These are phyloP conservation scores for Pythium diclinum DNA, from an alignment of 352 stramenopile species.

Conservation along the genomic window DNA sequence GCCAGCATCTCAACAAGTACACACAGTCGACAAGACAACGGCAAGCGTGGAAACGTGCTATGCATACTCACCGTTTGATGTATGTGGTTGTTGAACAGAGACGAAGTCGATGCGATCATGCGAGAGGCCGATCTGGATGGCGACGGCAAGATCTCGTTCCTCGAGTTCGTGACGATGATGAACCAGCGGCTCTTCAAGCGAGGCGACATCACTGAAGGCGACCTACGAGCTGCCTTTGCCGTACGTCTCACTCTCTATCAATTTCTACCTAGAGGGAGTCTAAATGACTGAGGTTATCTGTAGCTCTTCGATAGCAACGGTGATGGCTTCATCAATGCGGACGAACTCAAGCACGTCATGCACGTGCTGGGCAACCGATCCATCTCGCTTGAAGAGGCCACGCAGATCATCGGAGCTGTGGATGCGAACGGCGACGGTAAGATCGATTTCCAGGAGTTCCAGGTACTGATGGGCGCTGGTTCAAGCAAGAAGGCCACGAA, in stretches of 20 bases:
- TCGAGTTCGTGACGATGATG: constrained; percentile 79
- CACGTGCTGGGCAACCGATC: constrained; percentile 51
- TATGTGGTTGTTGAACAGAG: constrained; percentile 27
- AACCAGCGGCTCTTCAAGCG: constrained; percentile 65
- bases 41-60: neutral
- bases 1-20: constrained; percentile 35
- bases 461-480: constrained; percentile 42
- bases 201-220: constrained; percentile 44
- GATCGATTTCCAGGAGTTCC: constrained; percentile 89
- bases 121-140: constrained; percentile 56
- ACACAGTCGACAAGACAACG: neutral
- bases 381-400: constrained; percentile 41
- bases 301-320: constrained; percentile 70
- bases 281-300: neutral
- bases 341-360: constrained; percentile 64
- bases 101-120: constrained; percentile 70
- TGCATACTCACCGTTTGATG: neutral
- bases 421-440: constrained; percentile 83
- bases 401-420: constrained; percentile 62
- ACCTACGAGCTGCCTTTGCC: constrained; percentile 65
- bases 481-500: constrained; percentile 11
- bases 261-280: neutral
- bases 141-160: constrained; percentile 73
- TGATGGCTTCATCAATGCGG: constrained; percentile 68
- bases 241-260: constrained; percentile 21